Base-by-base conservation (phyloP, 179 eudicot species). In the Beta corolliflora region DNA sequence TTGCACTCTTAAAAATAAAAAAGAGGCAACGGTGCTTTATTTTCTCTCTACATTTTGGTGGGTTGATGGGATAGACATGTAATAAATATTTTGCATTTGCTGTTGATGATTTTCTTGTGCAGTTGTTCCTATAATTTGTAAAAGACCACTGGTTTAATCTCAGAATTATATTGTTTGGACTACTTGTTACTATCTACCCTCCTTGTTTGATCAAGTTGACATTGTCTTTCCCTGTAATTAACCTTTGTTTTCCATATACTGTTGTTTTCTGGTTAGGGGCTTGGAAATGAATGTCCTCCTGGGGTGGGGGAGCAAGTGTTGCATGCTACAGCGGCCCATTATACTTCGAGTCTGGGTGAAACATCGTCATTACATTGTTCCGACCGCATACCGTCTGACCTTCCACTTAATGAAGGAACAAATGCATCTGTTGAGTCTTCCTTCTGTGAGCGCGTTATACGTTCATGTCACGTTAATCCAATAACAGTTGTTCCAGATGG, bases 351-450 rank as follows among this genome's bases (percentile, higher is more conserved):
- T 58, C 58, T 16, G 21, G 78, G 64, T 53, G 84, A 54, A 46
- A 60, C 84, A 72, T 36, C 79, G 25, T 77, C 79, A 45, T 58
- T 48, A 21, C 69, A 72, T 79, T 67, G 23, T 75, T 36, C 78
- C 55, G 64, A 74, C 56, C 53, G 36, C 45, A n/a, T 66, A 60
- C 55, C 70, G 46, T 66, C 79, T 31, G 53, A 64, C 75, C 64
- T 73, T 56, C 50, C 21, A 48, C 71, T 4, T 54, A 65, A 63
- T 55, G 83, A 71, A 23, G 71, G 66, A 61, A 16, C 54, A 74
- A 60, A 46, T 36, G 50, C 18, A 70, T 78, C 63, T 44, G 67
- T 71, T 15, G 74, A 69, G 53, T 56, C 4, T 44, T 65, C 79
- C 52, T 53, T 73, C 11, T 46, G 78, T 46, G 75, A 54, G 25